Base-by-base conservation (phyloP, 352 stramenopile species). In the Phytophthora citricola region DNA sequence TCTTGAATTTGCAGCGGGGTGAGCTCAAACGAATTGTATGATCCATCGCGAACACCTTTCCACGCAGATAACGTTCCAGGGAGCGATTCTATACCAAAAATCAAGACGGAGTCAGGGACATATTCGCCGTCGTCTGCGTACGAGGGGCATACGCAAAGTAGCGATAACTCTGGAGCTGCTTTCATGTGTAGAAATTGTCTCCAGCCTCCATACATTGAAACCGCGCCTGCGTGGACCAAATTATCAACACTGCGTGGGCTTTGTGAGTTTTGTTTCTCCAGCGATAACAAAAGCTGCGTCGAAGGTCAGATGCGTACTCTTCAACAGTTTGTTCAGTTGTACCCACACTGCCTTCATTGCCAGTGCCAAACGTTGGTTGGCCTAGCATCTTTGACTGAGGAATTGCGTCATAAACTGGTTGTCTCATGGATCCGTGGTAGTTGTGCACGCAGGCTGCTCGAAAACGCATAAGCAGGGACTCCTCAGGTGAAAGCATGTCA, bases 201-300 rank as follows among this genome's bases (percentile, higher is more conserved):
- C 87, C 87, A 95, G 0, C 84, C 87, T 22, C 86, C 87, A 66
- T 93, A 94, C 55, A 89, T 89, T 17, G 79, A 90, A 9, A 95
- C 80, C 1, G 79, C 78, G 0, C 80, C 84, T 38, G 81, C 84
- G 32, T 88, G 76, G 50, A 93, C 73, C 20, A 90, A 64, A 27
- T 73, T 69, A 38, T 81, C 66, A 12, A 66, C 50, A 47, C 57
- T 70, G 39, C 55, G 32, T 51, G 61, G 58, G n/a, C 55, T 67
- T 43, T 59, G 41, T 2, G 48, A 44, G 22, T 76, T 76, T 26
- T 77, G 54, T 29, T 68, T 73, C 9, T 78, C 66, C 40, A 79
- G 24, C 50, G 52, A 81, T 11, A 69, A 63, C 27, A 84, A 46
- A 90, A 81, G 20, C 43, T 66, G 48, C 54, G 56, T 44, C 58